These are phyloP conservation scores for Leccinum variabile DNA, from an alignment of 1,284 basidiomycete species.

Conservation along the genomic window DNA sequence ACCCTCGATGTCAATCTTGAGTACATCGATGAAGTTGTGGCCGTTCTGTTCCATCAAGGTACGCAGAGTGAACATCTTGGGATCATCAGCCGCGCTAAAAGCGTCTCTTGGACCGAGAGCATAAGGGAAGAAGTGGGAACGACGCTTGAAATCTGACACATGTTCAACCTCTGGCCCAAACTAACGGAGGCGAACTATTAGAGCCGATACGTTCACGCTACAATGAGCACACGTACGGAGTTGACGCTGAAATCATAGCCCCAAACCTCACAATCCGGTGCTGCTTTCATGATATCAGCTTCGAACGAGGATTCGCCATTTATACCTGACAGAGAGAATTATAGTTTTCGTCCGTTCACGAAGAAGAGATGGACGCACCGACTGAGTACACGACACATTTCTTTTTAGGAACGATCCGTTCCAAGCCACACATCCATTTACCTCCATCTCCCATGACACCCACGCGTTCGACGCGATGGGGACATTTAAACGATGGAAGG, in stretches of 20 bases:
- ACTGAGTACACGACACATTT: slow-evolving; percentile 51
- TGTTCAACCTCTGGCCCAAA: slow-evolving; percentile 50
- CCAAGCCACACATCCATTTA: slow-evolving; percentile 53
- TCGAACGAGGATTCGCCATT: slow-evolving; percentile 59
- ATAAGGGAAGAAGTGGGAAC: slow-evolving; percentile 50
- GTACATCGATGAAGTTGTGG: slow-evolving; percentile 46
- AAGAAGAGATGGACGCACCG: slow-evolving; percentile 32
- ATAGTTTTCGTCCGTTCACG: background rate
- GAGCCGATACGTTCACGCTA: background rate
- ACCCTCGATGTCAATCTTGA: slow-evolving; percentile 53
- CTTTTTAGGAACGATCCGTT: slow-evolving; percentile 43
- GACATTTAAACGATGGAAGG: slow-evolving; percentile 47
- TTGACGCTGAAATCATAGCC: slow-evolving; percentile 55
- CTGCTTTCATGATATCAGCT: slow-evolving; percentile 43
- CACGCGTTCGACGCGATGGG: slow-evolving; percentile 46
- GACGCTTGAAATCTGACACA: slow-evolving; percentile 36
- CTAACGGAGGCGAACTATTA: slow-evolving; percentile 19
- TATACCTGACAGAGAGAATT: slow-evolving; percentile 35
- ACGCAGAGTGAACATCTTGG: slow-evolving; percentile 46
- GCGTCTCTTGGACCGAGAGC: slow-evolving; percentile 43
- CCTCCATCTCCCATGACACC: slow-evolving; percentile 52
- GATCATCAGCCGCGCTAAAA: slow-evolving; percentile 30
- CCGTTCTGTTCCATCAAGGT: slow-evolving; percentile 48
- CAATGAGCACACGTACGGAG: slow-evolving; percentile 32
- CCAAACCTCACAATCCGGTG: slow-evolving; percentile 45